Evolutionary conservation across 1,139 yeast genomes (phyloP), one percentile per base, ranked within the genome.

Genomic region (Diutina neorugosa): DNA sequence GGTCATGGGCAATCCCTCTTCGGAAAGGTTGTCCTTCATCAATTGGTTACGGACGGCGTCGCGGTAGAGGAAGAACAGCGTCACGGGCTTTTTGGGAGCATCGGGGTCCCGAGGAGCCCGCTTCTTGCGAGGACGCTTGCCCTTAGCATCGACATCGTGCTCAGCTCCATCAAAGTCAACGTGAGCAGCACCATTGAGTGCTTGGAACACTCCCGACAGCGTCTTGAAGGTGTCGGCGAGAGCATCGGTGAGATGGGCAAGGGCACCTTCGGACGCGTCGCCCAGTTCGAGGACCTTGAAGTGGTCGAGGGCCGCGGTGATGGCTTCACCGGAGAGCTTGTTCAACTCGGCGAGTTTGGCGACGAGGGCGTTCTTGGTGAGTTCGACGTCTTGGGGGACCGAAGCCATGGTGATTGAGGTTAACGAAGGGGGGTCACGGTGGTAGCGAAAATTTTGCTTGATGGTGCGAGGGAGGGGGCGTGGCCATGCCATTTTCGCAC

Each of bases 41-140:
- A 46, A n/a, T 18, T 46, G 19, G 16, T 25, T 23, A 9, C 50
- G 19, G 8, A 46, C 40, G 8, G 8, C 37, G 14, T 46, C 50
- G 8, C 50, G 37, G 50, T 27, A 46, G 20, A 46, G 18, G 21
- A 46, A 27, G 40, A 46, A 46, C 50, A 46, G 37, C n/a, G 50
- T 46, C 40, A 46, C 37, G 5, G 50, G 50, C 40, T 25, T 46
- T 41, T 46, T 46, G 21, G 50, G 50, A 14, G 50, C 50, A 16
- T 46, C 18, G 40, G 50, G 50, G 40, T 46, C 50, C 12, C n/a
- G 5, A 3, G 19, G 19, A 11, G 25, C 27, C 19, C 40, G 31
- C 19, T 21, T 25, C 18, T n/a, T n/a, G 20, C 21, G 20, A 6
- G 27, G 16, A 37, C n/a, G n/a, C 23, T 25, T 25, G 16, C 18